Evolutionary conservation across 2,329 filamentous ascomycete genomes (phyloP), one percentile per base, ranked within the genome.

Genomic region (Ampelomyces quisqualis): DNA sequence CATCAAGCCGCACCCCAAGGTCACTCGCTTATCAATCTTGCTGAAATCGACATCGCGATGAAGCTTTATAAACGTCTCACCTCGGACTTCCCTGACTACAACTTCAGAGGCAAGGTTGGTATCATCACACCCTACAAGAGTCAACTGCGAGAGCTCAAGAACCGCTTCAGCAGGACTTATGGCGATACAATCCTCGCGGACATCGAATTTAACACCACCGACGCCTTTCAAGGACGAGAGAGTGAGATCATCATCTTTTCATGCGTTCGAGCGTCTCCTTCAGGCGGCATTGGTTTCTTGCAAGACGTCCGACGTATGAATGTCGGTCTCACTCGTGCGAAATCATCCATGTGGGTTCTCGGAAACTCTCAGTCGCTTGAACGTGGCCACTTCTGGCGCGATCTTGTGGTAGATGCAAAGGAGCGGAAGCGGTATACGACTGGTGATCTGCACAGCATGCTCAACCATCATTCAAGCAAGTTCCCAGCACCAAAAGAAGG

Each of bases 191-290:
- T 98, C 51, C 77, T 84, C 17, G 84, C 86, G 21, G 79, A 79
- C 14, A 86, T 98, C 51, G 94, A 98, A 54, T 98, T 98, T 78
- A 98, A 98, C 68, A 98, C 93, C 0, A 98, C 93, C 0, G 93
- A 98, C 71, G 94, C 93, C 13, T 98, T 96, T 68, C 90, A 98
- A 68, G 93, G 93, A 49, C 84, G 94, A 54, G 93, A 98, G 70
- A 93, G 90, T 60, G 93, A 98, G 64, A 85, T 98, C 49, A 97
- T 98, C 68, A 97, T 98, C 51, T 98, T 98, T 73, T 97, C 93
- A 27, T 98, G 94, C 68, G 93, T 98, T 47, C 85, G 93, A 72
- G 91, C 93, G 15, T 91, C 86, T 20, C 81, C 88, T n/a, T 87
- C 85, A 6, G 86, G 87, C n/a, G 90, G 91, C 59, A 95, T 98